These are phyloP conservation scores for Gaertneriomyces semiglobifer DNA, from an alignment of 192 early-diverging fungal species.

Conservation along the genomic window DNA sequence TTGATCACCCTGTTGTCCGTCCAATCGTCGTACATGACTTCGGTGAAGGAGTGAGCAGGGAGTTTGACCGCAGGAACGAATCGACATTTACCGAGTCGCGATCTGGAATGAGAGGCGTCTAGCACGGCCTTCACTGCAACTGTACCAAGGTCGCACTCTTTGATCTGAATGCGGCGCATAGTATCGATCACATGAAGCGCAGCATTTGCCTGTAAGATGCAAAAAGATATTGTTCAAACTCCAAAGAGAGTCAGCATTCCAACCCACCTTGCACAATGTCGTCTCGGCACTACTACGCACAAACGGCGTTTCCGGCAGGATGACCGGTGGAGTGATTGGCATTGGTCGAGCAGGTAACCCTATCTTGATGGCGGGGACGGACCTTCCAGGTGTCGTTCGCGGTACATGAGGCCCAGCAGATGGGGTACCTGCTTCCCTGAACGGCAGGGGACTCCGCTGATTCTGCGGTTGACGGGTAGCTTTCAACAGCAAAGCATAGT, in stretches of 20 bases:
- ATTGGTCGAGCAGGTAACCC: too few species aligned
- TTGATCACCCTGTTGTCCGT: constrained; percentile 22
- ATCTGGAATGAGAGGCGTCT: not conserved
- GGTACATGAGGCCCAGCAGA: too few species aligned
- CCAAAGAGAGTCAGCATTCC: not conserved
- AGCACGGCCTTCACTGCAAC: constrained; percentile 12
- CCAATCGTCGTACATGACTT: constrained; percentile 30
- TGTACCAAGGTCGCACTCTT: constrained; percentile 21
- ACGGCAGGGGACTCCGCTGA: too few species aligned
- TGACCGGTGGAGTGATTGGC: too few species aligned
- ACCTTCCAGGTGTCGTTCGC: too few species aligned
- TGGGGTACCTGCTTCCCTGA: too few species aligned
- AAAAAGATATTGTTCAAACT: not conserved
- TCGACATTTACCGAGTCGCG: constrained; percentile 11
- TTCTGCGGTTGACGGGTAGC: too few species aligned
- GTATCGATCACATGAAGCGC: constrained; percentile 10
- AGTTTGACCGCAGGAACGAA: too few species aligned
- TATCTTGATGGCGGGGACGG: too few species aligned
- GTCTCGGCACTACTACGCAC: not conserved
- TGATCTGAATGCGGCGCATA: not conserved
- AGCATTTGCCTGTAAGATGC: constrained; percentile 13
- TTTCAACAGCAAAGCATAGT: too few species aligned
- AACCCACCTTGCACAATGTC: not conserved
- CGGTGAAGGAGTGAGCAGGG: too few species aligned
- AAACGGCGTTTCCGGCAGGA: too few species aligned